Percentiles rank a stretch among this genome's conserved stretches.
Evolutionary conservation across 2,329 filamentous ascomycete species (phyloP).

Genomic region (Ophiostoma sp.): DNA sequence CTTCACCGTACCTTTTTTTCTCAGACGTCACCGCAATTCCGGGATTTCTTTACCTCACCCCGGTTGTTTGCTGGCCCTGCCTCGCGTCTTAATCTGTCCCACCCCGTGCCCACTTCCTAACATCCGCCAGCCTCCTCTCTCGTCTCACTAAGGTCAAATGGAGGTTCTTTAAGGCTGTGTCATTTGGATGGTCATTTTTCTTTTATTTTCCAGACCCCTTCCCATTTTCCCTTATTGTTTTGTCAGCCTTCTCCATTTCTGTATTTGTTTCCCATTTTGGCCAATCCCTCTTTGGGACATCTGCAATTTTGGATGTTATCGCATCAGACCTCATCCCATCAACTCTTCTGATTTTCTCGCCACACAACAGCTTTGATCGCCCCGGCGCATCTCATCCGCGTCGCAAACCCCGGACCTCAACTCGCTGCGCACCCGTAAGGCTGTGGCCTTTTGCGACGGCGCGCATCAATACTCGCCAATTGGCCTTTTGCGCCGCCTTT

Average conservation of each 20-base stretch:
- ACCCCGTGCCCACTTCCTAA: conserved; percentile 10
- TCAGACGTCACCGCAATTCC: conserved; percentile 10
- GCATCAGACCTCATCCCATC: neutral
- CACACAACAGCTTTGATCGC: neutral
- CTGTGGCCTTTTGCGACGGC: neutral
- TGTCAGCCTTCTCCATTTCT: neutral
- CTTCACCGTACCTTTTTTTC: conserved; percentile 2
- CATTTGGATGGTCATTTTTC: neutral
- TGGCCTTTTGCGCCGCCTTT: neutral
- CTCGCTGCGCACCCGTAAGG: neutral
- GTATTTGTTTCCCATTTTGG: neutral
- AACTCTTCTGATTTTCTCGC: neutral
- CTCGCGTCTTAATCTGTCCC: conserved; percentile 17
- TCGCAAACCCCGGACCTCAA: neutral
- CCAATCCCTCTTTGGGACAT: neutral
- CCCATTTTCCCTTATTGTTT: neutral
- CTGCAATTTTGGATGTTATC: conserved; percentile 3
- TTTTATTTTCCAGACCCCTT: neutral
- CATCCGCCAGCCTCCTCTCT: conserved; percentile 19
- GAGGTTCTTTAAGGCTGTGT: conserved; percentile 16
- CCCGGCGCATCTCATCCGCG: neutral
- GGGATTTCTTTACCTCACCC: neutral
- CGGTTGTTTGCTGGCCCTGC: conserved; percentile 7
- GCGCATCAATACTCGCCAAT: conserved; percentile 1
- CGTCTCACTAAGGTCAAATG: conserved; percentile 19